Evolutionary conservation across 2,329 filamentous ascomycete genomes (phyloP), one percentile per base, ranked within the genome.

Genomic region (Trichoderma citrinoviride): DNA sequence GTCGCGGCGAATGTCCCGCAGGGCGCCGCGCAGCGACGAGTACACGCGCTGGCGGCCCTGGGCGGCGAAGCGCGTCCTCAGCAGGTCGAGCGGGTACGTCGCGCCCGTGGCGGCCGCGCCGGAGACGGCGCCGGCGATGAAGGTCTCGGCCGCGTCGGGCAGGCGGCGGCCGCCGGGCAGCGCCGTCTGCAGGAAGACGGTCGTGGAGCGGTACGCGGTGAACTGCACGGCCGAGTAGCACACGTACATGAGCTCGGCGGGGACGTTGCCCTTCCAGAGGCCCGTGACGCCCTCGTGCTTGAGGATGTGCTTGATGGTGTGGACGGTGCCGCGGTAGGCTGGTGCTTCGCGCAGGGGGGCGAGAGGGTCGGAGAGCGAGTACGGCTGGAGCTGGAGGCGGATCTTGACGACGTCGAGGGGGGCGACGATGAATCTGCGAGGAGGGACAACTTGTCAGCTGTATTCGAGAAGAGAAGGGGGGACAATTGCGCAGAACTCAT

Each of bases 341-440:
- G 75, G 77, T 14, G 81, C 75, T 66, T 79, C 68, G 68, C 79
- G 79, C 68, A 86, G 82, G 49, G 88, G 82, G 52, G 87, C 84
- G 10, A 87, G 77, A 2, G 92, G 90, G 73, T 94, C 90, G 71
- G 89, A 90, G 66, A 91, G 85, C 55, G 92, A 93, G 79, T 96
- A 90, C 50, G 91, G 87, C 77, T 98, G 95, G 19, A 99, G 87
- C 77, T 99, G 95, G 52, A 98, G 88, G 53, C 95, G 91, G 79
- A 99, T 99, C 82, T 99, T 98, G 79, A 98, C 88, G 68, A 99
- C 95, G 77, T 99, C 95, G 70, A 99, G 90, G 61, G 95, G 95
- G 19, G 95, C 92, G 75, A 98, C 90, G 74, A 95, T 87, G 82
- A 99, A 98, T 75, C 91, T 93, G 71, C 44, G 4, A 41, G 61